Evolutionary conservation across 2,329 filamentous ascomycete genomes (phyloP).

Genomic region (Scytalidium sp.): DNA sequence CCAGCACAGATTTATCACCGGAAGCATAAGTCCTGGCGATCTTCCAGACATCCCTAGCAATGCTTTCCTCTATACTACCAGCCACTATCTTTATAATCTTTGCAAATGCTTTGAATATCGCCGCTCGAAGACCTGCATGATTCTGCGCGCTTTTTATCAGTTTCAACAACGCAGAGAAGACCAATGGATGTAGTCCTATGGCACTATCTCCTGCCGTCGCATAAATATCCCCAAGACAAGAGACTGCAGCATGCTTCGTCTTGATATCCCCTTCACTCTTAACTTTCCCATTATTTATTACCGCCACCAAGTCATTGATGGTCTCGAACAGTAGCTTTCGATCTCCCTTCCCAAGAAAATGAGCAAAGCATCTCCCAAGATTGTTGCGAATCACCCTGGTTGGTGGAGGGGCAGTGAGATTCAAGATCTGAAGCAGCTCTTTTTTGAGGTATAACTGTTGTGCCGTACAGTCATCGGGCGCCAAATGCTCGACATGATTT

Average conservation of each 20-base stretch:
- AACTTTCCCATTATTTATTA: slow-evolving; percentile 70
- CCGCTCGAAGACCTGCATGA: slow-evolving; percentile 78
- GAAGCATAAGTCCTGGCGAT: slow-evolving; percentile 74
- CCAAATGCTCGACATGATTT: slow-evolving; percentile 73
- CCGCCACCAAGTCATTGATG: slow-evolving; percentile 78
- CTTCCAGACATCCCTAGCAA: slow-evolving; percentile 93
- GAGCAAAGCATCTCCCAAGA: slow-evolving; percentile 77
- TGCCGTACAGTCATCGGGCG: slow-evolving; percentile 75
- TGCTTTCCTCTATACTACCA: slow-evolving; percentile 74
- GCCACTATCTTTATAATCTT: slow-evolving; percentile 76
- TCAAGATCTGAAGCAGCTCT: slow-evolving; percentile 91
- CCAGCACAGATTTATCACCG: slow-evolving; percentile 78
- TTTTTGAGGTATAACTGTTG: slow-evolving; percentile 92
- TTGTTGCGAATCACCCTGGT: slow-evolving; percentile 89
- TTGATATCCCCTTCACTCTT: slow-evolving; percentile 73
- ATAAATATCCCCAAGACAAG: slow-evolving; percentile 85
- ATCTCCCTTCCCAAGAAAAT: slow-evolving; percentile 81
- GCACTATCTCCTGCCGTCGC: slow-evolving; percentile 91
- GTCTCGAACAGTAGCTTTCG: slow-evolving; percentile 91
- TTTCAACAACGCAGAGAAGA: slow-evolving; percentile 70
- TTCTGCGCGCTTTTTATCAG: slow-evolving; percentile 74
- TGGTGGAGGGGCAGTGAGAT: slow-evolving; percentile 74
- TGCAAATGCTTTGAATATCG: slow-evolving; percentile 70
- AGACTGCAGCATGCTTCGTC: slow-evolving; percentile 81
- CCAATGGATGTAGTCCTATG: slow-evolving; percentile 75